Base-by-base conservation (phyloP, 2,329 filamentous ascomycete species). In the Sclerotinia borealis region DNA sequence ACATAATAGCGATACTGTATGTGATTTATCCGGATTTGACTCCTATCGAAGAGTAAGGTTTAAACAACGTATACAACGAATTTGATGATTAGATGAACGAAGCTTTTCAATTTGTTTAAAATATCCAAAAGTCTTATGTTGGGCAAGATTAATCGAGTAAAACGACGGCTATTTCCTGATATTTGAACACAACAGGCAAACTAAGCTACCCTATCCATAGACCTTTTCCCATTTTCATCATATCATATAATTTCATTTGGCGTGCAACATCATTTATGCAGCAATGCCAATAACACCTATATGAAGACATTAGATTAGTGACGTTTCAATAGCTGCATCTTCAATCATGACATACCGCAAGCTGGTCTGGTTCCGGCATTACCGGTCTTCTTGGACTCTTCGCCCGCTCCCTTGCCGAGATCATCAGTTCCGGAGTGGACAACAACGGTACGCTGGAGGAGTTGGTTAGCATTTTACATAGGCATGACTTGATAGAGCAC, bases 301-400 rank as follows among this genome's bases (percentile, higher is more conserved):
- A 13, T 48, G 51, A 55, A 49, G 17, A 1, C 22, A 25, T 56
- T 31, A 31, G 39, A 25, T 56, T 31, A 31, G 39, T 29, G 1
- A 37, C 2, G 1, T 51, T 27, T 1, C 27, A 36, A 31, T 58
- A 56, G 45, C 47, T 62, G 43, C 37, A 61, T 56, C 7, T 39
- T 22, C 25, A 31, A 22, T 25, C 1, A 34, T 31, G 62, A 79
- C 85, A 76, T 85, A 91, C 95, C 95, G 81, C 95, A 99, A 77
- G 95, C 95, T 76, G 95, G 95, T 76, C 95, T 91, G 72, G 82
- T 78, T 74, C 95, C 95, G 76, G 95, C 95, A 78, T 98, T 99
- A 72, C 95, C 95, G 70, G 95, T 99, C 89, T 96, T 97, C 84
- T 96, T 92, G 75, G 92, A 96, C 83, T 98, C 92, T 81, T 93